Evolutionary conservation across 176 grass and related monocot species (phyloP).

Genomic region (Melocanna baccifera): DNA sequence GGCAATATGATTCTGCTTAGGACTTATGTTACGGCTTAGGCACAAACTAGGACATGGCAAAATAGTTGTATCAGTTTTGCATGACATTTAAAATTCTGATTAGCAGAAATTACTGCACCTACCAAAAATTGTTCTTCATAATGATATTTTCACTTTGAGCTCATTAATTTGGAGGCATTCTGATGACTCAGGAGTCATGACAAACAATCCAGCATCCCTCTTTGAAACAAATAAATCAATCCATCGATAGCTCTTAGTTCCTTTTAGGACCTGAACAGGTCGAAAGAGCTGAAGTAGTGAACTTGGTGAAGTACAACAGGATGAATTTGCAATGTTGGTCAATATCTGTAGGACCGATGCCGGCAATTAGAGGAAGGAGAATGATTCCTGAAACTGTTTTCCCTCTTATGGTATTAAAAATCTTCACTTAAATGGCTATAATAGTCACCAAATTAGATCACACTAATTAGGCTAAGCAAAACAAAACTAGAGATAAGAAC

Average conservation of each 20-base stretch:
- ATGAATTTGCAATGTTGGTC: constrained; percentile 3
- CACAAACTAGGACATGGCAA: background rate
- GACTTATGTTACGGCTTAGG: background rate
- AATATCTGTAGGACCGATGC: no score
- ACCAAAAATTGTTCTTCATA: background rate
- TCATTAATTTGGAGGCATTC: background rate
- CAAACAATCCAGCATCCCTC: background rate
- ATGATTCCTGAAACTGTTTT: no score
- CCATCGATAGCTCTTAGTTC: background rate
- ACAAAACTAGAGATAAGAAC: no score
- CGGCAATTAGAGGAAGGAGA: no score
- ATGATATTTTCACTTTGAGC: background rate
- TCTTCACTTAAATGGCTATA: no score
- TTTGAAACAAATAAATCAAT: background rate
- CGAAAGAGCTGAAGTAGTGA: background rate
- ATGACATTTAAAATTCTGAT: constrained; percentile 2
- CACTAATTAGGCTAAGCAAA: no score
- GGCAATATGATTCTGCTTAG: background rate
- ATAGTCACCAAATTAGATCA: no score
- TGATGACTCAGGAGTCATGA: background rate
- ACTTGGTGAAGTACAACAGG: background rate
- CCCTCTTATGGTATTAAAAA: no score
- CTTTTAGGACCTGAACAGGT: background rate
- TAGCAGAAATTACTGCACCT: constrained; percentile 21
- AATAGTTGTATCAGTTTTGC: background rate